A percentile compares a stretch with the other conserved stretches of the same genome.
These are phyloP conservation scores for Dothidotthia symphoricarpi DNA, from an alignment of 2,329 filamentous ascomycete species.

Conservation along the genomic window DNA sequence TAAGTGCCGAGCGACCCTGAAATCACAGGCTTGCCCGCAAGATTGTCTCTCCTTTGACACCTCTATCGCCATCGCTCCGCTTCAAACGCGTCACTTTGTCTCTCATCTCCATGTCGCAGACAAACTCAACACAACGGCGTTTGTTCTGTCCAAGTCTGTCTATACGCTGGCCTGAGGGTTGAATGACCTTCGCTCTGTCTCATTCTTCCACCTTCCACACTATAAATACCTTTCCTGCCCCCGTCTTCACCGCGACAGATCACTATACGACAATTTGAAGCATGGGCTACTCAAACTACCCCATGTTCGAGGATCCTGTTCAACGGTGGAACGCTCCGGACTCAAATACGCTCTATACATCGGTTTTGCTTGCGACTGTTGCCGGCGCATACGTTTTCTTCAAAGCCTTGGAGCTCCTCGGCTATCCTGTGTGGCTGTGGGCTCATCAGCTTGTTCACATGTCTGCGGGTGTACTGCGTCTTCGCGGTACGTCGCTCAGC, in stretches of 20 bases:
- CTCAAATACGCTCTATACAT: conserved; percentile 2
- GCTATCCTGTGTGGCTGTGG: conserved; percentile 45
- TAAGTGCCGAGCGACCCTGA: conserved; percentile 16
- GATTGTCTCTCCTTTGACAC: conserved; percentile 15
- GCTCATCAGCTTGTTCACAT: conserved; percentile 51
- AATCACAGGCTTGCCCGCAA: conserved; percentile 10
- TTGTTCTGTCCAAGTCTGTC: conserved; percentile 27
- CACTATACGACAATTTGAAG: conserved; percentile 1
- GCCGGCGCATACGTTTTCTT: conserved; percentile 30
- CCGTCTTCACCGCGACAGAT: neutral
- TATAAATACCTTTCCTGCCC: conserved; percentile 1
- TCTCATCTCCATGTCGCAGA: conserved; percentile 37
- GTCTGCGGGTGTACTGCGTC: conserved; percentile 8
- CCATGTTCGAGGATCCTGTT: conserved; percentile 19
- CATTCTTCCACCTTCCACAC: conserved; percentile 13
- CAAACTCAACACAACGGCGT: conserved; percentile 23
- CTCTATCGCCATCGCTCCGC: conserved; percentile 13
- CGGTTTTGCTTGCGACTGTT: conserved; percentile 20
- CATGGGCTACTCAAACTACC: conserved; percentile 24
- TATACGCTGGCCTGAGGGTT: conserved; percentile 38
- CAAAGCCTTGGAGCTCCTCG: conserved; percentile 27
- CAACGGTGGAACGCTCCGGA: conserved; percentile 13
- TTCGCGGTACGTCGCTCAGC: conserved; percentile 7
- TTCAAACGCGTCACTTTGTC: conserved; percentile 4
- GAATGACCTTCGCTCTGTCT: conserved; percentile 14